Percentiles rank a stretch among this genome's conserved stretches.
Conservation (phyloP, 1,139 yeast species). For the Schwanniomyces etchellsii region DNA sequence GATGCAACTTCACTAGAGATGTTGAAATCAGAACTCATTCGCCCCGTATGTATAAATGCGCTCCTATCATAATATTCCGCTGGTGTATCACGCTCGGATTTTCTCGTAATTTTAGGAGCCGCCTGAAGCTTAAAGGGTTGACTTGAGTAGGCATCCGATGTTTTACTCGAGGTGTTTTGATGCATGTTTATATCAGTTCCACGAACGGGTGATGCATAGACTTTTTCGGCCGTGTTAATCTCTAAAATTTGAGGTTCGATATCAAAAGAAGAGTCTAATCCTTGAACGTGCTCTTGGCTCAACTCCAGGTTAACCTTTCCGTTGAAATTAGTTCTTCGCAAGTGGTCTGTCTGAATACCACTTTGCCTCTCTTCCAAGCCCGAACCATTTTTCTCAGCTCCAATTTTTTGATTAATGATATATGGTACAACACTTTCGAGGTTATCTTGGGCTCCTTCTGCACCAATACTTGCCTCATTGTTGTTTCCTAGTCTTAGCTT, state of each 20-base stretch:
- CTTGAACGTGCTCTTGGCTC: too few species aligned
- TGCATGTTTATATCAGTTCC: too few species aligned
- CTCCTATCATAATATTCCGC: too few species aligned
- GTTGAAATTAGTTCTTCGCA: background rate
- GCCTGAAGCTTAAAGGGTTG: slow-evolving; percentile 17
- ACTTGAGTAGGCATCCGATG: background rate
- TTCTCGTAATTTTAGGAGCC: too few species aligned
- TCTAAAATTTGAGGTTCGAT: slow-evolving; percentile 12
- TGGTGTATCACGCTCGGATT: too few species aligned
- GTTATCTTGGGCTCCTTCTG: background rate
- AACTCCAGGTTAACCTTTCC: background rate
- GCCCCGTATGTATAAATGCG: too few species aligned
- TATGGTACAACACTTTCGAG: background rate
- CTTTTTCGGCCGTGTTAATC: slow-evolving; percentile 12
- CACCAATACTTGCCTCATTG: background rate
- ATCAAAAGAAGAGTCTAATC: slow-evolving; percentile 11
- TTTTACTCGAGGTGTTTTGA: background rate
- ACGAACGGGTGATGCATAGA: slow-evolving; percentile 5
- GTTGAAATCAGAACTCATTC: too few species aligned
- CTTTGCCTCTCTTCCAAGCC: background rate
- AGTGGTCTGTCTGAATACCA: background rate
- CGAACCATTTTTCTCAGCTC: background rate
- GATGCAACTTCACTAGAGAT: slow-evolving; percentile 18
- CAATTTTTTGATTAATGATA: background rate
- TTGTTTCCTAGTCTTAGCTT: background rate